Evolutionary conservation across 2,329 filamentous ascomycete genomes (phyloP).

Genomic region (Fusarium sp.): DNA sequence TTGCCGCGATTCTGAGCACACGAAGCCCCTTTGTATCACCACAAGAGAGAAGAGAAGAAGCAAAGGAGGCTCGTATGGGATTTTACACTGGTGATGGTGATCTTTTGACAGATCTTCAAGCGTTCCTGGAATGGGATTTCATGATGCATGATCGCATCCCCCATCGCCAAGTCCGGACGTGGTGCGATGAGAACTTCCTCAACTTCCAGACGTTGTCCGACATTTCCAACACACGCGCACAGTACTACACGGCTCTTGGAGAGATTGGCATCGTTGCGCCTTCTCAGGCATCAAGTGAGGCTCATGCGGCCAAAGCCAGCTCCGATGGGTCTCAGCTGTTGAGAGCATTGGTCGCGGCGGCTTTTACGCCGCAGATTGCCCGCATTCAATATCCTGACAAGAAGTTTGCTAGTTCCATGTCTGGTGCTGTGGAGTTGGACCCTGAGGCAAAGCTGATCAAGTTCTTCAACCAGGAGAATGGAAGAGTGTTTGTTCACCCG

Average conservation of each 20-base stretch:
- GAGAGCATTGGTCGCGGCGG: conserved; percentile 77
- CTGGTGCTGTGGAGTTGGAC: conserved; percentile 91
- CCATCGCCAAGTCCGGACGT: conserved; percentile 75
- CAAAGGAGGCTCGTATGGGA: conserved; percentile 78
- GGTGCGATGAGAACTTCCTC: conserved; percentile 89
- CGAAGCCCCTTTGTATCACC: conserved; percentile 89
- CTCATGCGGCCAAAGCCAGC: conserved; percentile 36
- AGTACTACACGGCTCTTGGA: conserved; percentile 86
- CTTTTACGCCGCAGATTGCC: conserved; percentile 87
- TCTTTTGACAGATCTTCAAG: conserved; percentile 85
- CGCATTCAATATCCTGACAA: conserved; percentile 95
- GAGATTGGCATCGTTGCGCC: conserved; percentile 83
- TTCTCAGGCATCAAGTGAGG: conserved; percentile 50
- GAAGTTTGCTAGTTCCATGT: conserved; percentile 89
- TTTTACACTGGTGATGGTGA: conserved; percentile 88
- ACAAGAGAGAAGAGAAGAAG: conserved; percentile 83
- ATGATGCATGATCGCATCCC: conserved; percentile 69
- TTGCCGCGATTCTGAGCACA: conserved; percentile 92
- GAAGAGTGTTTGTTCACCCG: conserved; percentile 92
- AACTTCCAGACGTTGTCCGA: conserved; percentile 86
- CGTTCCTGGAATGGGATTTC: conserved; percentile 85
- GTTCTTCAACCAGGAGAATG: conserved; percentile 88
- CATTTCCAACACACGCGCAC: conserved; percentile 85
- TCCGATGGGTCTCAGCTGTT: conserved; percentile 64
- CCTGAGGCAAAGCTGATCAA: conserved; percentile 93